Base-by-base conservation (phyloP, 2,329 filamentous ascomycete species). In the Aureobasidium sp. region DNA sequence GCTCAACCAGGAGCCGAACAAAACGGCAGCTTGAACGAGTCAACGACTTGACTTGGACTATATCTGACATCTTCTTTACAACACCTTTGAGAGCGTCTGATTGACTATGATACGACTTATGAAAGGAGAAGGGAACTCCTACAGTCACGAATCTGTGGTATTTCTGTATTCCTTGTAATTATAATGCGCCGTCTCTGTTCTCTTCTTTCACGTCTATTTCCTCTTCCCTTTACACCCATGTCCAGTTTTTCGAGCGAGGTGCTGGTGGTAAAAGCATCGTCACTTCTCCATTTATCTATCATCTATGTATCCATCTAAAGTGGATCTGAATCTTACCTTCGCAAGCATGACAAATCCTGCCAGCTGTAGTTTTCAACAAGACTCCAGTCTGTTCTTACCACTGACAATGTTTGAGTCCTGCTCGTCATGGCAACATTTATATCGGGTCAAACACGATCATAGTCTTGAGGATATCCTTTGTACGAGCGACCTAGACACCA, bases 121-220 rank as follows among this genome's bases (percentile, higher is more conserved):
- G 54, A 58, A 58, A 48, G 32, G 54, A 37, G 54, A 48, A 27
- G 16, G 16, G 30, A 21, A 21, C 21, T 27, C 9, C 32, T 47
- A 29, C 41, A 58, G 42, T 30, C 47, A 58, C 30, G 25, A 32
- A 58, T 58, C 21, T 58, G 53, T 57, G 53, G 53, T 57, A 29
- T 45, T 57, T 58, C 54, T 47, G 54, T 58, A 58, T 58, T 7
- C 39, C 29, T 58, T 58, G 41, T 58, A 58, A 58, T 58, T 58
- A 58, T 48, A 48, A 58, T 44, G 42, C 42, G 54, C 54, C 14
- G 21, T 30, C 27, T 30, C 27, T 57, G 27, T 27, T 57, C 14
- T 14, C 27, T 45, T 55, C 7, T 21, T 21, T 21, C 21, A 10
- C 32, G 16, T 45, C 16, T 4, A n/a, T 48, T 11, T n/a, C 11